These are phyloP conservation scores for Eutypa lata DNA, from an alignment of 2,329 filamentous ascomycete species.

Conservation along the genomic window DNA sequence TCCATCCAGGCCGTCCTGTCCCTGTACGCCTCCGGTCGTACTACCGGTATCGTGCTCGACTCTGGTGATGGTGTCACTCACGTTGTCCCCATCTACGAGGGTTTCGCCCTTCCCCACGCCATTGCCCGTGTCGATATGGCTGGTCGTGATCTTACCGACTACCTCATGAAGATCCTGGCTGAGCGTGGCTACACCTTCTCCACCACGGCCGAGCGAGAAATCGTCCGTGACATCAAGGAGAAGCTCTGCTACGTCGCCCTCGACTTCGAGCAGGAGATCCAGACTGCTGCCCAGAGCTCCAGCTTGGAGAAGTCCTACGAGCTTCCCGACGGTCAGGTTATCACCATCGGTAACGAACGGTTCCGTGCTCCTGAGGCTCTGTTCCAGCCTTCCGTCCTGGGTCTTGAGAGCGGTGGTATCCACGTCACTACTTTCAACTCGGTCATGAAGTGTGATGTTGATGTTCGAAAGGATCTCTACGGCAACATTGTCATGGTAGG, in stretches of 20 bases:
- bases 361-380: slow-evolving; percentile 99
- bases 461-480: slow-evolving; percentile 99
- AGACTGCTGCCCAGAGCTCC: slow-evolving; percentile 98
- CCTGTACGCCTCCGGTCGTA: slow-evolving; percentile 99
- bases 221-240: slow-evolving; percentile 99
- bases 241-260: slow-evolving; percentile 99
- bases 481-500: slow-evolving; percentile 99
- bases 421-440: slow-evolving; percentile 99
- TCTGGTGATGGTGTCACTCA: slow-evolving; percentile 99
- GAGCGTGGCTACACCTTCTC: slow-evolving; percentile 99
- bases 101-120: slow-evolving; percentile 99
- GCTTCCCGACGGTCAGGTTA: slow-evolving; percentile 98
- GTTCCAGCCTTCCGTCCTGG: slow-evolving; percentile 97
- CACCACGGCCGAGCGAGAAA: slow-evolving; percentile 99
- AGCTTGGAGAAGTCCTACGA: slow-evolving; percentile 99
- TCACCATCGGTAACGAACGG: slow-evolving; percentile 99
- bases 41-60: slow-evolving; percentile 99
- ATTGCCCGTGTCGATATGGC: slow-evolving; percentile 99
- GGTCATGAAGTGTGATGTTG: slow-evolving; percentile 99
- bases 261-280: slow-evolving; percentile 99
- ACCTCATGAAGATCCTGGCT: slow-evolving; percentile 99
- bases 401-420: slow-evolving; percentile 98
- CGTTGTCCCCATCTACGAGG: slow-evolving; percentile 99
- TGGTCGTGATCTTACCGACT: slow-evolving; percentile 99
- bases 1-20: slow-evolving; percentile 99